Base-by-base conservation (phyloP, 2,329 filamentous ascomycete genomes). In the Sclerotinia trifoliorum region DNA sequence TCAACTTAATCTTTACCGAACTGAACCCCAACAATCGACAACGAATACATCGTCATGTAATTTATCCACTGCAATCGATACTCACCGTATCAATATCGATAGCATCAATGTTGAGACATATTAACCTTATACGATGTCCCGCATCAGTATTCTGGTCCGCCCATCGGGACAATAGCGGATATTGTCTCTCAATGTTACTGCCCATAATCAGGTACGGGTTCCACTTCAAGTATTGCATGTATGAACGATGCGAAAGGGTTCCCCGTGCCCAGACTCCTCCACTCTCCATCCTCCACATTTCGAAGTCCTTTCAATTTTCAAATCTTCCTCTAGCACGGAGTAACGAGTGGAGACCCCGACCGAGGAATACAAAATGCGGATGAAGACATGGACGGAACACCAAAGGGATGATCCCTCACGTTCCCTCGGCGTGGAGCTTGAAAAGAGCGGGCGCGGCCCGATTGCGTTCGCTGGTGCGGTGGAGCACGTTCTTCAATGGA, bases 21-120 rank as follows among this genome's bases (percentile, higher is more conserved):
- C 52, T 35, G 52, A 55, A 55, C 54, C 55, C 55, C 35, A 24
- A 29, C 21, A 51, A 57, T 57, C 54, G 54, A 57, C 54, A 57
- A 32, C 24, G 42, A 48, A n/a, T 29, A 46, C 26, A 39, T 39
- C 44, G 58, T 39, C 60, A 62, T 51, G 21, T 26, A 13, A 51
- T 51, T 46, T 62, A 62, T 62, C 46, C 60, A 13, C 26, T 32
- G 60, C 46, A 51, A 51, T 62, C 58, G 58, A 62, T 62, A 51
- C 57, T 61, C 57, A 61, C 57, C 57, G 57, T 61, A 61, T 61
- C 58, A 49, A 61, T 49, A 61, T 61, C 58, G 58, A 61, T 61
- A 35, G 60, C 60, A 51, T 13, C 60, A 24, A 51, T 29, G 26
- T 13, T 46, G 19, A 60, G 57, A 60, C 57, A 60, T 46, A 21